Conservation (phyloP, 345 rosid genomes). For the Ceriops zippeliana region DNA sequence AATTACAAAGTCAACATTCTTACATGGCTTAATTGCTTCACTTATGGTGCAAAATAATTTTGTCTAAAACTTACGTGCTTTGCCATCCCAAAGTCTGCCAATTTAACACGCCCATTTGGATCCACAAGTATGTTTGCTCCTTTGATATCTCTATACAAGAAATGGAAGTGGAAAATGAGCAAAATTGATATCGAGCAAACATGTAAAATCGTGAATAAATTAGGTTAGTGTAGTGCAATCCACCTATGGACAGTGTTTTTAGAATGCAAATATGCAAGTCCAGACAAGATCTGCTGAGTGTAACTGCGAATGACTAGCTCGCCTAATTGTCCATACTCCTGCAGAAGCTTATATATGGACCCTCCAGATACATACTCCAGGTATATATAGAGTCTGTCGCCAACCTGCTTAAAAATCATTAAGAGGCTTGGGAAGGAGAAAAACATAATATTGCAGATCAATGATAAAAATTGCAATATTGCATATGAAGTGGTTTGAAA, state of each 20-base stretch:
- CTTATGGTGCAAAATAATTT: constrained; percentile 1
- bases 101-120: constrained; percentile 69
- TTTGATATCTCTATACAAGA: constrained; percentile 54
- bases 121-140: constrained; percentile 82
- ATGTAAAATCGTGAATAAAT: neutral
- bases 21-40: neutral
- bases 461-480: too few relatives aligned
- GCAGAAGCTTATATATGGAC: constrained; percentile 73
- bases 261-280: constrained; percentile 67
- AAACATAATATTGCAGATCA: neutral
- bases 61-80: constrained; percentile 56
- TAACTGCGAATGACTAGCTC: constrained; percentile 65
- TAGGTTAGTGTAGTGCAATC: constrained; percentile 7
- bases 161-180: constrained; percentile 1
- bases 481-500: neutral
- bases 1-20: neutral
- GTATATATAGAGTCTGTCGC: constrained; percentile 61
- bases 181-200: neutral
- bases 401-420: constrained; percentile 43
- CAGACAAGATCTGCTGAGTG: constrained; percentile 72
- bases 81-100: constrained; percentile 91
- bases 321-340: constrained; percentile 67
- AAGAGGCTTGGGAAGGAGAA: neutral
- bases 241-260: constrained; percentile 72
- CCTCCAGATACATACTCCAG: constrained; percentile 81